Evolutionary conservation across 805 yeast genomes (phyloP), one percentile per base, ranked within the genome.

Genomic region (Monosporozyma servazzii): DNA sequence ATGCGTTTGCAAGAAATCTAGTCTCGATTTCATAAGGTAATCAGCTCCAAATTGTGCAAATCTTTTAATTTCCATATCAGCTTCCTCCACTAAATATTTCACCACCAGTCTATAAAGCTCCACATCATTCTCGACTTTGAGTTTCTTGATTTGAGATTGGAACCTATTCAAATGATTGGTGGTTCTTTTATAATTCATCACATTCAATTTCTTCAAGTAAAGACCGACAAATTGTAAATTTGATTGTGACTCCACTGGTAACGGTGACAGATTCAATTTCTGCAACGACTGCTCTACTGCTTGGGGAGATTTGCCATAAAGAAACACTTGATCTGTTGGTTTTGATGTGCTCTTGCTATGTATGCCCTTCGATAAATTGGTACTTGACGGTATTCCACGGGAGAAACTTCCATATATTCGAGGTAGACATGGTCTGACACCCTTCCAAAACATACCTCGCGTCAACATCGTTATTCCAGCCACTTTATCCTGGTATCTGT

Each of bases 121-220:
- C 13, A 42, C 43, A 44, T 52, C 53, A 27, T 40, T 43, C 10
- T 37, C 10, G 6, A 2, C 21, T 7, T 4, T n/a, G 1, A 47
- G 44, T 17, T 43, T 45, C 37, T 33, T 33, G 20, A 55, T 44
- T 9, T 40, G 27, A 17, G 45, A 25, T 36, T 55, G 52, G 21
- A 64, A 50, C 17, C 31, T 51, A 18, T 55, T 54, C 4, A 61
- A 54, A 49, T 63, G 58, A 13, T 27, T 56, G 54, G 9, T 51
- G 45, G 25, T 64, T 58, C 53, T 58, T 57, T 48, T 59, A 60
- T 47, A 60, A 63, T 1, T 54, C 58, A 15, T 62, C 51, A 41
- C 44, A 51, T 59, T 59, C 4, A 57, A 51, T 36, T 55, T 52
- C 23, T 61, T 54, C 25, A 65, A 52, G 50, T 64, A 65, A n/a